Base-by-base conservation (phyloP, 2,329 filamentous ascomycete species). In the Epicoccum nigrum region DNA sequence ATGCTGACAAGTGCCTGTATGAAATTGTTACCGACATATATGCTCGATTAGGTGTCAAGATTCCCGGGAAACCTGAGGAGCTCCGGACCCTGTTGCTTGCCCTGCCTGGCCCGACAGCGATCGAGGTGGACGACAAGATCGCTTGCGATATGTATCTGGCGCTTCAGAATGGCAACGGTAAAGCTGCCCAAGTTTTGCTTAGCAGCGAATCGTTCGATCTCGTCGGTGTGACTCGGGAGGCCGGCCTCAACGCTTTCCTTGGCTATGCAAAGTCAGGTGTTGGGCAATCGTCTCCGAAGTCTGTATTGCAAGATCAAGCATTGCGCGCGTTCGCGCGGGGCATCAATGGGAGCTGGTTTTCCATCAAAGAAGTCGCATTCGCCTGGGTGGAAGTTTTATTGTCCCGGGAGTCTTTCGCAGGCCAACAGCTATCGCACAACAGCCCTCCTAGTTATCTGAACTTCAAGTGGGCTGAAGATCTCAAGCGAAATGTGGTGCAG, bases 1-100 rank as follows among this genome's bases (percentile, higher is more conserved):
- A 82, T 56, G 81, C 83, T 2, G 85, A 87, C 64, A 76, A 83
- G 54, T 81, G 77, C 68, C 72, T 84, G 60, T 84, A 83, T 58
- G 79, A 80, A 43, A 80, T 80, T 2, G 71, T 81, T 12, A 77
- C 79, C 19, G 75, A 77, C 39, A 70, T 84, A 3, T 78, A 86
- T 44, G 75, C 76, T 38, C 81, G 77, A 54, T 59, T 84, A 19
- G 79, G 77, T 1, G 71, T 85, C 13, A 70, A 79, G 21, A 70
- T 70, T 4, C 58, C 81, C 5, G 75, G 76, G 7, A 70, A 73
- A n/a, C 70, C 78, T 3, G 69, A 77, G 37, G 65, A 65, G 9
- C 52, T 76, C 38, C 64, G 70, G 27, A 55, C 61, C 25, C 48
- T 71, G 3, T 38, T 75, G 31, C 59, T 56, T 13, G 50, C 63